Evolutionary conservation across 1,284 basidiomycete genomes (phyloP), one percentile per base, ranked within the genome.

Genomic region (Boletus semigastroideus): DNA sequence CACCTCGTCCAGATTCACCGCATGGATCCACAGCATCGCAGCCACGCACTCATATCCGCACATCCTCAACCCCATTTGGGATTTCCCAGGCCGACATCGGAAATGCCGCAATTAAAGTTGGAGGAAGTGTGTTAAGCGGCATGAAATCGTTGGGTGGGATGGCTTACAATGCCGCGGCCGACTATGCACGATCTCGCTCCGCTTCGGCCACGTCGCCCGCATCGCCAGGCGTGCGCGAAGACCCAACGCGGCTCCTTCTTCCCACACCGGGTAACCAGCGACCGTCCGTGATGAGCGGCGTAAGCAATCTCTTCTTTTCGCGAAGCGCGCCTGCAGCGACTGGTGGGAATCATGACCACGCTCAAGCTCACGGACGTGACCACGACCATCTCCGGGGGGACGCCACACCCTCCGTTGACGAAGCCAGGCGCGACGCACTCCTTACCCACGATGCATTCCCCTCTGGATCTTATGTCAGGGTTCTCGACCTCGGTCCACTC

Each of bases 101-200:
- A 20, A 75, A 67, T 54, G 76, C 79, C 4, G 84, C 83, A 6
- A 59, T 79, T 48, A 83, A 78, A 59, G 75, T 84, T 4, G 83
- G 84, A 38, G 83, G 81, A 28, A 79, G 74, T 20, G 76, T 87
- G 11, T 65, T 87, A 47, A 82, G 76, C 57, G 82, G 86, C 31
- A 79, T 88, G 78, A 80, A 77, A 63, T 76, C 77, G 6, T 63
- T 87, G 5, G 81, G 86, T 1, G 83, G 84, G n/a, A 71, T 83
- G 59, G 86, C 85, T 1, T 76, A 78, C 42, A 75, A 77, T 37
- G 82, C 81, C 33, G 82, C 74, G n/a, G 58, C 69, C 20, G 62
- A 69, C 41, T 68, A 70, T 30, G 68, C 66, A 5, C 63, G 36
- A 42, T 57, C 68, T 14, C 61, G 55, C 31, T 62, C 61, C 42